Conservation (phyloP, 768 basidiomycete genomes). For the Tephrocybe rancida region DNA sequence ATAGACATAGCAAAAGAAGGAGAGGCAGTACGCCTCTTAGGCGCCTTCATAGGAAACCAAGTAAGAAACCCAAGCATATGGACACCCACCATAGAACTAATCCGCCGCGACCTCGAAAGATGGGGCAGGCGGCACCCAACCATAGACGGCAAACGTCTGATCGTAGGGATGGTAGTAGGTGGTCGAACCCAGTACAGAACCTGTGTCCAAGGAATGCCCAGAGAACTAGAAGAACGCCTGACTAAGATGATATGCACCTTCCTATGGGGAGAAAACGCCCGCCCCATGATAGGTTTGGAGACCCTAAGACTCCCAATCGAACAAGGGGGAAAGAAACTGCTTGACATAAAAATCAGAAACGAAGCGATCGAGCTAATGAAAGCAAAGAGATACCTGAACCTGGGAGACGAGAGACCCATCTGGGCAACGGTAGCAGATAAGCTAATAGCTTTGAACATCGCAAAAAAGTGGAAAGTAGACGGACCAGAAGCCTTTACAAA, state of each 20-base stretch:
- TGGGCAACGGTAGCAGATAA: background rate
- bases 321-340: background rate
- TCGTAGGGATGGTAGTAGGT: conserved; percentile 27
- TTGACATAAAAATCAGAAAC: background rate
- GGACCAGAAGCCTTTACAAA: background rate
- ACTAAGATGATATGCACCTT: conserved; percentile 2
- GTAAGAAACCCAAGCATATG: conserved; percentile 22
- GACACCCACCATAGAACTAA: conserved; percentile 28
- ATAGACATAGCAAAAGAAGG: conserved; percentile 33
- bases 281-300: background rate
- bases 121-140: conserved; percentile 33
- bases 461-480: conserved; percentile 13
- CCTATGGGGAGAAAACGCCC: background rate
- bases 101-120: conserved; percentile 16
- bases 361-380: conserved; percentile 3
- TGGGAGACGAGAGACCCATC: background rate
- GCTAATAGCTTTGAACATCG: background rate
- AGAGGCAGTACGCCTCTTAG: conserved; percentile 28
- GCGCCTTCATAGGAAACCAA: conserved; percentile 32
- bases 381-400: background rate
- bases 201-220: conserved; percentile 38
- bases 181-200: conserved; percentile 37
- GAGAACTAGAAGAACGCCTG: conserved; percentile 19
- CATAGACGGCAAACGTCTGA: conserved; percentile 23
- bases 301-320: background rate